Evolutionary conservation across 352 stramenopile genomes (phyloP), one percentile per base, ranked within the genome.

Genomic region (Globisporangium middletonii): DNA sequence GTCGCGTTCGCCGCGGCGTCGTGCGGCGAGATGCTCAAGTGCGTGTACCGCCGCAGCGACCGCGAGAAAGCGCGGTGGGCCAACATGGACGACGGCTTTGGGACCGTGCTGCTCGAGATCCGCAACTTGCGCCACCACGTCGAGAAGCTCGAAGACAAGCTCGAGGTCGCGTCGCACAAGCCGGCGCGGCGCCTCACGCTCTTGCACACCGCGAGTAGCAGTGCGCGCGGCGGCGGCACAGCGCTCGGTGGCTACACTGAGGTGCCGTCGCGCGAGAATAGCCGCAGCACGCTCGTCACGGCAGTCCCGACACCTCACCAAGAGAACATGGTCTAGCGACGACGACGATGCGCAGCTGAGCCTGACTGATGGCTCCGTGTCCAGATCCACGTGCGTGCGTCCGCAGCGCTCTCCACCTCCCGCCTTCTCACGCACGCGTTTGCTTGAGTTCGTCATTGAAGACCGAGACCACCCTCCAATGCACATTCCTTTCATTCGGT

Each of bases 41-140:
- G 70, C 38, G 52, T 68, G 4, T 80, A 70, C 57, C 63, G 71
- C 11, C 69, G 63, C 48, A 67, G 61, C 28, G 71, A 80, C 50
- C 71, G 60, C 33, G 56, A 64, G 30, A 50, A 53, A 27, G 58
- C 53, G 23, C 65, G 63, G 6, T 79, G 68, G 71, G 44, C 57
- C 15, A 58, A 52, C 49, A 69, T 79, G 35, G 46, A 62, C n/a
- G 71, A 79, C 51, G 65, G 71, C 47, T 79, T 79, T 43, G 64
- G 49, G 26, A 52, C 51, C 19, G 65, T 79, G 44, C 57, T 79
- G 2, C 61, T 77, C 18, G 71, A 79, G 65, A 71, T 79, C 42
- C 65, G 71, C 16, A 75, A 79, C 49, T 50, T 79, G 48, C 68
- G 71, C 19, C 71, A 79, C 53, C 71, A 75, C 52, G 71, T 80